Percentiles rank a stretch among this genome's conserved stretches.
These are phyloP conservation scores for Aspergillus sp. DNA, from an alignment of 2,329 filamentous ascomycete genomes.

Conservation along the genomic window DNA sequence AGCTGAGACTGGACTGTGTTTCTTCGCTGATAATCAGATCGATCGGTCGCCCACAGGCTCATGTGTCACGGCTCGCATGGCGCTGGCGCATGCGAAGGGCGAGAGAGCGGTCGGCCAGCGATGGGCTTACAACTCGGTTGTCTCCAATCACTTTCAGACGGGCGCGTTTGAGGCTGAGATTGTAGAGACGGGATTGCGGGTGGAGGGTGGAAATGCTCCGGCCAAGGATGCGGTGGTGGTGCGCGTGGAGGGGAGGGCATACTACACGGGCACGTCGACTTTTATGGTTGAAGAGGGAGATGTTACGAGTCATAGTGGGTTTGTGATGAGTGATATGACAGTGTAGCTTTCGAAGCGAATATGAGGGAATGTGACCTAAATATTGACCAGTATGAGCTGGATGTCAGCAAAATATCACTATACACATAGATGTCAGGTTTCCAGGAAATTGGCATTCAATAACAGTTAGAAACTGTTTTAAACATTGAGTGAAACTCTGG, in stretches of 20 bases:
- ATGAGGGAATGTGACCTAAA: background rate
- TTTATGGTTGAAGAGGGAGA: constrained; percentile 36
- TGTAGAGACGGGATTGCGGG: constrained; percentile 12
- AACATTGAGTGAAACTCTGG: no score
- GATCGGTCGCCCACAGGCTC: constrained; percentile 47
- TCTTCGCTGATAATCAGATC: constrained; percentile 50
- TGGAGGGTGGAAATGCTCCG: background rate
- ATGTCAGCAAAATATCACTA: background rate
- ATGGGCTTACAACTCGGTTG: constrained; percentile 41
- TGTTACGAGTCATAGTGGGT: constrained; percentile 22
- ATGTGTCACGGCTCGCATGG: constrained; percentile 41
- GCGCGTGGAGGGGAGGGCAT: constrained; percentile 35
- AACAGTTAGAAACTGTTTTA: no score
- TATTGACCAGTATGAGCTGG: background rate
- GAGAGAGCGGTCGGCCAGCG: constrained; percentile 22
- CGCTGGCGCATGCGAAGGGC: constrained; percentile 37
- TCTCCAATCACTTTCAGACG: constrained; percentile 32
- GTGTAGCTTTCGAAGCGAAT: background rate
- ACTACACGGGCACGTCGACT: constrained; percentile 32
- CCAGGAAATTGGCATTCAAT: no score
- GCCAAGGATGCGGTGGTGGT: constrained; percentile 24
- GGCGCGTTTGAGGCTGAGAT: constrained; percentile 30
- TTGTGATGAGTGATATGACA: constrained; percentile 19
- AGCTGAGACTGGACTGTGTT: constrained; percentile 48
- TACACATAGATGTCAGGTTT: no score